Base-by-base conservation (phyloP, 2,329 filamentous ascomycete species). In the Monosporascus sp. region DNA sequence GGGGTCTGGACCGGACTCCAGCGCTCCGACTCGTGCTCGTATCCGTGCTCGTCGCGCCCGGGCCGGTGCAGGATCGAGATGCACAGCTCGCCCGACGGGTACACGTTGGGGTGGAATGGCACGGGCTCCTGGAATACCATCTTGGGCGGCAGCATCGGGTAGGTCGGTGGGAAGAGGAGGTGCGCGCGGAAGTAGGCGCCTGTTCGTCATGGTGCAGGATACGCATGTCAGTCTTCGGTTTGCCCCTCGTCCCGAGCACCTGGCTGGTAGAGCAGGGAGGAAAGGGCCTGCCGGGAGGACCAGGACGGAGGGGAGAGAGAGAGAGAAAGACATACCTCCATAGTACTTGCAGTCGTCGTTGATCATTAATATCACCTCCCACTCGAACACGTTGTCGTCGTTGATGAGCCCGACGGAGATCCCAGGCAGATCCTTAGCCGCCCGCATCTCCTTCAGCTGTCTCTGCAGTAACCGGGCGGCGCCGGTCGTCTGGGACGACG, bases 321-420 rank as follows among this genome's bases (percentile, higher is more conserved):
- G 8, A 27, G 26, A 45, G 9, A 24, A 27, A 47, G 41, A 73
- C 82, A 54, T 74, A 93, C 92, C 92, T 65, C 92, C 92, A 65
- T 97, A 97, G 72, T 89, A 89, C 73, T 92, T 93, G 73, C 89
- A 92, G 68, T 96, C 91, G 64, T 97, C 92, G 58, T 85, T 91
- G 60, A 97, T 93, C 93, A 99, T 97, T 56, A 99, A 84, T 89
- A 97, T 96, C 20, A 97, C 91, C 72, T 97, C 92, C 94, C 94
- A 99, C 76, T 96, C 89, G 61, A 97, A 97, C 9, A 97, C 85
- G 69, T 96, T 96, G 73, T 76, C 88, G 70, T 88, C 89, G 65
- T 87, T 85, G 50, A 92, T 85, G 44, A 99, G 77, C 0, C 94
- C 94, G 65, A 91, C 96, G 57, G 91, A 97, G 67, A 97, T 96